Evolutionary conservation across 164 flowering plant genomes (phyloP).

Genomic region (Macadamia tetraphylla): DNA sequence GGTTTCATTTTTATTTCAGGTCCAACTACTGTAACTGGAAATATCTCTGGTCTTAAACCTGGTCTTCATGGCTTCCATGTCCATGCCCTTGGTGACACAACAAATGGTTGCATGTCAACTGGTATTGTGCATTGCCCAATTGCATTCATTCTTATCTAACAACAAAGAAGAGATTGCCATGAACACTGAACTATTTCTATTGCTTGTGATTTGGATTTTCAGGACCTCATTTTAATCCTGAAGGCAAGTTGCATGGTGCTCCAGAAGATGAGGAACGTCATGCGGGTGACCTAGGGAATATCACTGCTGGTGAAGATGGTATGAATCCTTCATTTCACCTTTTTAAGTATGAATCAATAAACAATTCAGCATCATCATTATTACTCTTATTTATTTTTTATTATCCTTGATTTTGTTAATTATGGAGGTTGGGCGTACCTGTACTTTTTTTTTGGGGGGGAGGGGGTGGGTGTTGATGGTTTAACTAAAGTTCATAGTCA

Average conservation of each 20-base stretch:
- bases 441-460: too few species aligned
- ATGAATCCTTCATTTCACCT: conserved; percentile 9
- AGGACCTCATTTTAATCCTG: conserved; percentile 87
- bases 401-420: too few species aligned
- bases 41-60: conserved; percentile 68
- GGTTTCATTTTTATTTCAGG: conserved; percentile 27
- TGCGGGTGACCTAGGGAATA: conserved; percentile 96
- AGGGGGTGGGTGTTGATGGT: too few species aligned
- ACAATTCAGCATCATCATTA: background rate
- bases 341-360: background rate
- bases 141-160: too few species aligned
- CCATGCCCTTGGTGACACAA: conserved; percentile 96
- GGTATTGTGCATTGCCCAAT: conserved; percentile 32
- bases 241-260: conserved; percentile 84
- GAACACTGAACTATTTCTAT: background rate
- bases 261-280: conserved; percentile 89
- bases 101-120: conserved; percentile 97
- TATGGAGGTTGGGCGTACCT: too few species aligned
- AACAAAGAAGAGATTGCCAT: background rate
- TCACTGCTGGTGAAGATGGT: conserved; percentile 86
- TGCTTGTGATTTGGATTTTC: conserved; percentile 13
- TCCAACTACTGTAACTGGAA: conserved; percentile 79
- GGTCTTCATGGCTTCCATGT: conserved; percentile 97
- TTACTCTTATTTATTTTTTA: background rate
- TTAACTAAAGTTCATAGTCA: too few species aligned